These are phyloP conservation scores for Kodamaea hsintzibuensis DNA, from an alignment of 805 yeast genomes.

Conservation along the genomic window DNA sequence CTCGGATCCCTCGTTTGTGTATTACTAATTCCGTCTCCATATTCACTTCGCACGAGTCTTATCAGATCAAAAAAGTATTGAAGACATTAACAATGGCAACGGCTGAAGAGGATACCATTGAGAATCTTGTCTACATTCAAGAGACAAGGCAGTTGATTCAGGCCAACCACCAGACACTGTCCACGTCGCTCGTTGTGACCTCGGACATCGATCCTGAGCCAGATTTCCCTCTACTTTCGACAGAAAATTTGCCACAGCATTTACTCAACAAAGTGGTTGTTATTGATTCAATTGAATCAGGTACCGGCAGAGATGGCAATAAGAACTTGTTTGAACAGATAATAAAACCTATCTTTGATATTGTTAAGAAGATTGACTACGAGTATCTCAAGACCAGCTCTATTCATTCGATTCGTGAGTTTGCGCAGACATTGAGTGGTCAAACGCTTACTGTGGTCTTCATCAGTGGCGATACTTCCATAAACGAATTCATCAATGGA, in stretches of 20 bases:
- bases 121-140: slow-evolving; percentile 4
- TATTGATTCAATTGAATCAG: slow-evolving; percentile 54
- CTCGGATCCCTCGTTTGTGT: neutral
- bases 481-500: slow-evolving; percentile 71
- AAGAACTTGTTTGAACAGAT: slow-evolving; percentile 42
- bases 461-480: slow-evolving; percentile 85
- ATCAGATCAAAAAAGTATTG: neutral
- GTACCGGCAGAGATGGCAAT: slow-evolving; percentile 37
- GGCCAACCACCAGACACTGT: slow-evolving; percentile 5
- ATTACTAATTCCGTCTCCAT: neutral
- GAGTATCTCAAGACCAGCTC: slow-evolving; percentile 46
- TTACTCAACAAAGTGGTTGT: slow-evolving; percentile 25
- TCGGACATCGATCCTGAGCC: neutral
- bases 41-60: neutral
- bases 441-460: slow-evolving; percentile 49
- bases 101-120: slow-evolving; percentile 1
- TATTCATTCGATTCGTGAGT: slow-evolving; percentile 37
- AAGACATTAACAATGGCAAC: slow-evolving; percentile 1
- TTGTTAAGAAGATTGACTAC: slow-evolving; percentile 33
- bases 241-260: slow-evolving; percentile 3
- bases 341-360: slow-evolving; percentile 48
- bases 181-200: neutral
- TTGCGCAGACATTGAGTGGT: slow-evolving; percentile 31
- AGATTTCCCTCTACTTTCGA: neutral
- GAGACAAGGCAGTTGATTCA: slow-evolving; percentile 7